Evolutionary conservation across 768 basidiomycete species (phyloP).

Genomic region (Kwoniella sp.): DNA sequence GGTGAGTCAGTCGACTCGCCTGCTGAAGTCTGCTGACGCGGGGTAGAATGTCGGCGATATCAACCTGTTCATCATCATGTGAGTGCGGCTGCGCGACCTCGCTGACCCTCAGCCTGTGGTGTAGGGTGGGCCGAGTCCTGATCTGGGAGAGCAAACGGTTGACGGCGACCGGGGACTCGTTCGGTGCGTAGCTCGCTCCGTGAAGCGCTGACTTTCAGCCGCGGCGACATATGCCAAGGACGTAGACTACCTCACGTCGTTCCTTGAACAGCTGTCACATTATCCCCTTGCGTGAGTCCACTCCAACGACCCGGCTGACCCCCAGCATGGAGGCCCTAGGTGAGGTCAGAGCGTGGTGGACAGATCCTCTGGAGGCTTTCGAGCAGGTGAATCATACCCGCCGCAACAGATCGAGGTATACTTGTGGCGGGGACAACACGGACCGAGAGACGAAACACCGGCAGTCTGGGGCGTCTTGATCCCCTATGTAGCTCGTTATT

Average conservation of each 20-base stretch:
- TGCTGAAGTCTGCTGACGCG: neutral
- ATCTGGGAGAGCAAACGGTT: slow-evolving; percentile 14
- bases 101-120: slow-evolving; percentile 14
- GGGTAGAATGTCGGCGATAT: slow-evolving; percentile 16
- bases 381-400: neutral
- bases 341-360: slow-evolving; percentile 1
- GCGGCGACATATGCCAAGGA: slow-evolving; percentile 9
- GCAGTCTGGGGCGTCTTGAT: too few species aligned
- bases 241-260: slow-evolving; percentile 2
- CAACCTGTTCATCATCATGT: slow-evolving; percentile 18
- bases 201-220: neutral
- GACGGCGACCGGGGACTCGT: slow-evolving; percentile 1
- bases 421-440: too few species aligned
- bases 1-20: neutral
- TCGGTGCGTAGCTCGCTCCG: slow-evolving; percentile 1
- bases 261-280: slow-evolving; percentile 1
- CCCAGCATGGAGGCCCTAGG: neutral
- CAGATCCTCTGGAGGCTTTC: neutral
- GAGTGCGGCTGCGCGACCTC: neutral
- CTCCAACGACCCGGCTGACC: neutral
- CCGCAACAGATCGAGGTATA: neutral
- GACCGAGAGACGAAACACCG: too few species aligned
- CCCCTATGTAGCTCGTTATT: too few species aligned
- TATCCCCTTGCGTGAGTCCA: slow-evolving; percentile 8
- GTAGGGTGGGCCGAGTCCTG: slow-evolving; percentile 5